phyloP scores from a whole-genome alignment of 768 basidiomycete genomes.

The Sarcodon sp. region DNA sequence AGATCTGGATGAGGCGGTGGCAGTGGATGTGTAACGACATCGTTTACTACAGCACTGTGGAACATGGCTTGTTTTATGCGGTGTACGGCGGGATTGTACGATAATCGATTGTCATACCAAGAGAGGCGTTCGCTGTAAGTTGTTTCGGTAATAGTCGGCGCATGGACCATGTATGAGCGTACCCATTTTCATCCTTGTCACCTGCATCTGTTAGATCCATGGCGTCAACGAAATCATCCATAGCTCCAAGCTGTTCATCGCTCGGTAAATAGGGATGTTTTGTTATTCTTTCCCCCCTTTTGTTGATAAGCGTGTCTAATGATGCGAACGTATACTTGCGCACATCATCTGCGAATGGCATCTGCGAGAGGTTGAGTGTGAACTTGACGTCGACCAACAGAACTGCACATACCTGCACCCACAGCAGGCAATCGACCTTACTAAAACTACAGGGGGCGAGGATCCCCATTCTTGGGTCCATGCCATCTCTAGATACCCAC shows the following conservation, averaged over 20 bases:
- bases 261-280: constrained; percentile 82
- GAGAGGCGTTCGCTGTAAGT: constrained; percentile 37
- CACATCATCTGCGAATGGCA: constrained; percentile 94
- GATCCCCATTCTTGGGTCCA: constrained; percentile 81
- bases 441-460: constrained; percentile 50
- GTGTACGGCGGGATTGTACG: constrained; percentile 86
- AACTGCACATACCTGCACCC: constrained; percentile 53
- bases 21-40: constrained; percentile 62
- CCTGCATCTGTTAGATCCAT: constrained; percentile 80
- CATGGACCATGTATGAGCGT: constrained; percentile 7
- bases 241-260: constrained; percentile 59
- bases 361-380: constrained; percentile 25
- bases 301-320: constrained; percentile 57
- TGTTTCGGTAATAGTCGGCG: not conserved
- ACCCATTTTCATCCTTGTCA: constrained; percentile 71
- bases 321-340: constrained; percentile 81
- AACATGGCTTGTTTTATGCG: constrained; percentile 89
- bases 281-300: constrained; percentile 57
- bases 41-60: constrained; percentile 69
- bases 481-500: constrained; percentile 61
- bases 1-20: constrained; percentile 82
- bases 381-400: not conserved
- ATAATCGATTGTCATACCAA: constrained; percentile 70
- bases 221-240: constrained; percentile 79
- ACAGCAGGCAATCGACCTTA: constrained; percentile 69